Base-by-base conservation (phyloP, 2,329 filamentous ascomycete genomes). In the Botrytis porri region DNA sequence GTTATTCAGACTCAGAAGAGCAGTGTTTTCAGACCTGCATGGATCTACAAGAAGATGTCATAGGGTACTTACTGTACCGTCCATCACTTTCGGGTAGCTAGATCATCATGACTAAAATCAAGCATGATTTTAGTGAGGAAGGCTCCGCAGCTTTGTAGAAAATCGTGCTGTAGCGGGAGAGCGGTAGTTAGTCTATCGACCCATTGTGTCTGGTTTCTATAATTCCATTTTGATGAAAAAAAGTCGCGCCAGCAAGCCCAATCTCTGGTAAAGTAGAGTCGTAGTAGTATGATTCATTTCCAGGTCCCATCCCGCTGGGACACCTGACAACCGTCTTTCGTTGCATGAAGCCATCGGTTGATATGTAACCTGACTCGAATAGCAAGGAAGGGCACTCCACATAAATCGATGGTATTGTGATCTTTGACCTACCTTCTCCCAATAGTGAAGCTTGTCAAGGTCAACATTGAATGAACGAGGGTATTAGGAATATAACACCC, bases 281-380 rank as follows among this genome's bases (percentile, higher is more conserved):
- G 37, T 37, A 35, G 37, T 37, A 35, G 67, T 29, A 25, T 65
- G 41, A 18, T 71, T 43, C 59, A 32, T 65, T 60, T 39, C 63
- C 63, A 59, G 51, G 51, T 72, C 43, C 70, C 63, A 22, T 69
- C 37, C 37, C 63, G 41, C 63, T 72, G 70, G 70, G 63, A 69
- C 57, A 37, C 41, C n/a, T 45, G 39, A 57, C 63, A 57, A 67
- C 48, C 29, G 45, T 69, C 57, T 63, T 63, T 51, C 60, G 18
- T 20, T 60, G 51, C 63, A 51, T 41, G 41, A 39, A 69, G 70
- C 70, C 70, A 66, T 48, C 39, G 48, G 48, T 54, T 54, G 48
- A 54, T n/a, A 54, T 54, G 48, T 69, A 41, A 69, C 32, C 39
- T 69, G 51, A 63, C 29, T 67, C 45, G 62, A 48, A 66, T 66